These are phyloP conservation scores for Mucor plumbeus DNA, from an alignment of 371 early-diverging fungal species.

Conservation along the genomic window DNA sequence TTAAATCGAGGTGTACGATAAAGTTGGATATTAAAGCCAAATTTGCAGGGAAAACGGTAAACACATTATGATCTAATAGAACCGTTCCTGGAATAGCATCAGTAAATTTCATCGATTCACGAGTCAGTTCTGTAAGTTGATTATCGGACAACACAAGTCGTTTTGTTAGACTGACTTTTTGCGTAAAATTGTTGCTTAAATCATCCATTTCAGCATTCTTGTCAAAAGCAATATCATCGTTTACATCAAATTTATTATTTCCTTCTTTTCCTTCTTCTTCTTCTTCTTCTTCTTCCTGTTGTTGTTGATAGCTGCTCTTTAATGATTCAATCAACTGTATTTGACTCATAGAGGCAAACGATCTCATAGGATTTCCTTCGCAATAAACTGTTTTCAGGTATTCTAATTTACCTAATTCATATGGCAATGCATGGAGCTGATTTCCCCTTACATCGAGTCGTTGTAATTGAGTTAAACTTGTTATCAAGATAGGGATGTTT, in stretches of 20 bases:
- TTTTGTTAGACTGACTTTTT: slow-evolving; percentile 27
- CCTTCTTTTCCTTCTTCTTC: too few relatives aligned
- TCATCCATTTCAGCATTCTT: slow-evolving; percentile 8
- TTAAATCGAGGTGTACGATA: slow-evolving; percentile 53
- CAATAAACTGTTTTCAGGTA: slow-evolving; percentile 55
- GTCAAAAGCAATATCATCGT: neutral
- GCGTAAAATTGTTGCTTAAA: slow-evolving; percentile 1
- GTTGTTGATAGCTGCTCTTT: slow-evolving; percentile 32
- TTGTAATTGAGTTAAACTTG: slow-evolving; percentile 45
- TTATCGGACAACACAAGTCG: slow-evolving; percentile 52
- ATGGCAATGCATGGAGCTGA: slow-evolving; percentile 54
- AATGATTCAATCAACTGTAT: slow-evolving; percentile 57
- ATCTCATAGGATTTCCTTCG: slow-evolving; percentile 65
- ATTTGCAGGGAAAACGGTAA: slow-evolving; percentile 45
- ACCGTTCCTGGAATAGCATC: slow-evolving; percentile 28
- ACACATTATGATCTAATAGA: slow-evolving; percentile 46
- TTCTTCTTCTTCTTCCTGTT: slow-evolving; percentile 13
- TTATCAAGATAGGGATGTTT: slow-evolving; percentile 55
- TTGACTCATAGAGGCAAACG: slow-evolving; percentile 52
- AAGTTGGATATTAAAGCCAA: slow-evolving; percentile 28
- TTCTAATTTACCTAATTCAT: slow-evolving; percentile 58
- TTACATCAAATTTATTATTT: neutral
- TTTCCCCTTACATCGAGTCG: slow-evolving; percentile 73
- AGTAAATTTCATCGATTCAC: slow-evolving; percentile 28
- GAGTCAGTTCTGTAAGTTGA: slow-evolving; percentile 37